Percentiles rank a stretch among this genome's conserved stretches.
Conservation (phyloP, 345 rosid species). For the Microcos paniculata region DNA sequence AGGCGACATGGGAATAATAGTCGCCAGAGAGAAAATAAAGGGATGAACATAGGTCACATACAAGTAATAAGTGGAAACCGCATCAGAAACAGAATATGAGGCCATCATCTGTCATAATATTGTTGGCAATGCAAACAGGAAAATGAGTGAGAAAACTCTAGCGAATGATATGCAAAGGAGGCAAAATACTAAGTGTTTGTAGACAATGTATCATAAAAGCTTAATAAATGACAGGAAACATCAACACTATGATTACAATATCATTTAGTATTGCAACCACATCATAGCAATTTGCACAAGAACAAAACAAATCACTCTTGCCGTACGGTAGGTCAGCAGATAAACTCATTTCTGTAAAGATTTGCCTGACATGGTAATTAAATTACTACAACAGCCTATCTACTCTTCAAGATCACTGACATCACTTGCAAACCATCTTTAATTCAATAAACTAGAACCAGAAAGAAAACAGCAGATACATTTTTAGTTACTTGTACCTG, state of each 20-base stretch:
- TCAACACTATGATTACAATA: constrained; percentile 7
- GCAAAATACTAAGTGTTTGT: neutral
- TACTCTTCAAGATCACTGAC: neutral
- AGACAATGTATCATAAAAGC: neutral
- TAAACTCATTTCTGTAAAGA: neutral
- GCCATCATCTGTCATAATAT: constrained; percentile 87
- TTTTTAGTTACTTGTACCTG: constrained; percentile 54
- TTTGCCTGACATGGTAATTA: neutral
- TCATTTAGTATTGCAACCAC: neutral
- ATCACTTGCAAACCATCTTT: neutral
- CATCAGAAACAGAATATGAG: constrained; percentile 98
- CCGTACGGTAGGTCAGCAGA: constrained; percentile 6
- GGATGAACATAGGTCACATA: constrained; percentile 99
- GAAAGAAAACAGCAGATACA: constrained; percentile 15
- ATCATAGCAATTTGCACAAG: constrained; percentile 6
- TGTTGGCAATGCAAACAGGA: constrained; percentile 23
- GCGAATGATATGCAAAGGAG: constrained; percentile 1
- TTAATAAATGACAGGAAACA: neutral
- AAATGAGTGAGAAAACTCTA: constrained; percentile 22
- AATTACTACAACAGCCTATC: neutral
- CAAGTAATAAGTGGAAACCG: constrained; percentile 91
- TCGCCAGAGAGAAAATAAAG: constrained; percentile 93
- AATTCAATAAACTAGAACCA: constrained; percentile 8
- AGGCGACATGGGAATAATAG: constrained; percentile 97
- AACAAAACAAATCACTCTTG: neutral